Base-by-base conservation (phyloP, 371 early-diverging fungal species). In the Amoeboaphelidium protococcarum region DNA sequence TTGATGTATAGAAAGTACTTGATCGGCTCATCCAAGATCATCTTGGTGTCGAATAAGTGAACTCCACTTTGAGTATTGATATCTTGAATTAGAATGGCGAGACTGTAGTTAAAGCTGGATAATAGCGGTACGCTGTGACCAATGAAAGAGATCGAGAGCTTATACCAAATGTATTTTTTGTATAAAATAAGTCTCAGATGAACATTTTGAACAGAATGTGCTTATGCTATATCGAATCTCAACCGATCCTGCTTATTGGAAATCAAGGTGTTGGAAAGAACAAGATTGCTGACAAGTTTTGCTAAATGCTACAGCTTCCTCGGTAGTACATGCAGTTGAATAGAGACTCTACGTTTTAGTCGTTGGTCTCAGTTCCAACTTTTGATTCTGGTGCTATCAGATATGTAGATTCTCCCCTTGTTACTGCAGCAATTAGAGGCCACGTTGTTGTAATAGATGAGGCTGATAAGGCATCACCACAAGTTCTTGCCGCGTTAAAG, bases 221-320 rank as follows among this genome's bases (percentile, higher is more conserved):
- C 13, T 24, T 23, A 40, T 26, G 40, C 20, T 47, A 24, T 25
- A 47, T 31, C 23, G 37, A 31, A 19, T 60, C 80, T 21, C 81
- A 82, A 48, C 80, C 79, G 54, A 58, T 83, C 40, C 54, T 81
- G 2, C 51, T 66, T 12, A 62, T 66, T 48, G 66, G 76, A 49
- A 83, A 81, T 51, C 84, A 83, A 52, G 84, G 84, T 47, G 81
- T 80, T 0, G 84, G 84, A 26, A 83, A 83, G 57, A 83, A 83
- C 64, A 78, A 76, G 50, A 53, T 31, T 16, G 37, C 37, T 31
- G 37, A 31, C 16, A 6, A 16, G 6, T 74, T 83, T 47, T 67
- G 80, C 48, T 72, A 80, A 51, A 59, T 80, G 2, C 55, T 83
- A 37, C 60, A 63, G 21, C 58, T 74, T 2, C 82, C 82, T 25